Evolutionary conservation across 495 filamentous ascomycete species (phyloP), one percentile per base, ranked within the genome.

Genomic region (Terfezia boudieri): DNA sequence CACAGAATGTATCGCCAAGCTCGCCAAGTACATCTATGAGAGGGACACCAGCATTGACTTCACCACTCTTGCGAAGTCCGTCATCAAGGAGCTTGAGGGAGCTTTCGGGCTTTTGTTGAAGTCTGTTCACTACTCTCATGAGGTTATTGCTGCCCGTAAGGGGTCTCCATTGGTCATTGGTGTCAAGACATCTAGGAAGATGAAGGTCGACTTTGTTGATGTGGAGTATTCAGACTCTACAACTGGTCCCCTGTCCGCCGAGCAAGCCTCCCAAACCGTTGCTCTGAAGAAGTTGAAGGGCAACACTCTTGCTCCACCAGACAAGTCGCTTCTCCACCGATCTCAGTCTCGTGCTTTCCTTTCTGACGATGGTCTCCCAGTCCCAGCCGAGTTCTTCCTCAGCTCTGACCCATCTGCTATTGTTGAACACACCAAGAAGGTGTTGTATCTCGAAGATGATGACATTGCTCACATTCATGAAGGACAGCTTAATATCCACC

Each of bases 131-230:
- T 98, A 85, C 71, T 89, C 90, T 55, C 88, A 95, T 68, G 92
- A 98, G 71, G 83, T 96, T 49, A 85, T 98, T 69, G 90, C 90
- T 36, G 92, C 90, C 59, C 83, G 90, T 61, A 98, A 98, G 76
- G 90, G 90, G 67, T 98, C 90, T 16, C 90, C 90, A 22, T 74
- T 98, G 49, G 90, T 98, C 51, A 81, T 98, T 61, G 90, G 90
- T 65, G 90, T 98, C 60, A 79, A 84, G 67, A 95, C 90, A 48
- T 76, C 85, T 68, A 89, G 81, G 76, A 93, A 94, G 73, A 96
- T 98, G 90, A 98, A 98, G 81, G 90, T 98, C 56, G 90, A 98
- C 70, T 98, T 98, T 64, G 90, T 98, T 60, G 90, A 98, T 68
- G 90, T 98, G 53, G 92, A 98, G 68, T 95, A 82, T 67, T 81